Conservation (phyloP, 352 stramenopile genomes). For the Aphanomyces invadans region DNA sequence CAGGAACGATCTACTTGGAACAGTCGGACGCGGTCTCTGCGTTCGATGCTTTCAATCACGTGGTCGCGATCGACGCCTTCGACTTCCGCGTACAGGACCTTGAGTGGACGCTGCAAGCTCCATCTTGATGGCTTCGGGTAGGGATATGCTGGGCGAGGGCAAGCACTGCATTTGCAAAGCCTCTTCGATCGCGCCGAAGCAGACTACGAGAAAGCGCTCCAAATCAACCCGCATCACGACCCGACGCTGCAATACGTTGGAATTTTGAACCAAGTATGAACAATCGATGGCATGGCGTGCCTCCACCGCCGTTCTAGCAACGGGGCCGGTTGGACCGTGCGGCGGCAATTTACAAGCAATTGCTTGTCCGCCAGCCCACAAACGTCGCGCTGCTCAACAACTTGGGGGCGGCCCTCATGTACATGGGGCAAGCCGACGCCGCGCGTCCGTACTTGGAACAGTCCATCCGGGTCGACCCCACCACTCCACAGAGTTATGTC, state of each 20-base stretch:
- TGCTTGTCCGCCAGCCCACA: neutral
- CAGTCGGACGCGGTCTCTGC: neutral
- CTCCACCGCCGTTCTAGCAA: neutral
- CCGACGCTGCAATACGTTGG: neutral
- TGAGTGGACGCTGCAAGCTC: too few relatives aligned
- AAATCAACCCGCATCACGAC: neutral
- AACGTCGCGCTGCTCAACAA: slow-evolving; percentile 18
- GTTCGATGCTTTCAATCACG: neutral
- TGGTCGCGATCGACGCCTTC: neutral
- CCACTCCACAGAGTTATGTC: neutral
- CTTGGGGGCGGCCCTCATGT: slow-evolving; percentile 8
- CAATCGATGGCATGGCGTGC: neutral
- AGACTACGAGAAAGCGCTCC: neutral
- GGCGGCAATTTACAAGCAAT: neutral
- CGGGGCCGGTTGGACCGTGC: neutral
- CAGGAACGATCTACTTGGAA: neutral
- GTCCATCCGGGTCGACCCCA: slow-evolving; percentile 2
- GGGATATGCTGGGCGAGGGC: neutral
- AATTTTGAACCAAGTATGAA: slow-evolving; percentile 5
- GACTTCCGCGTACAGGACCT: neutral
- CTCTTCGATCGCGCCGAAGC: neutral
- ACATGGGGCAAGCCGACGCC: neutral
- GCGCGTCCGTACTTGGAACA: neutral
- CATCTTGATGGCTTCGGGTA: neutral
- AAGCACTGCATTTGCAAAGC: neutral